phyloP scores from a whole-genome alignment of 2,329 filamentous ascomycete species.

The Verticillium albo-atrum region DNA sequence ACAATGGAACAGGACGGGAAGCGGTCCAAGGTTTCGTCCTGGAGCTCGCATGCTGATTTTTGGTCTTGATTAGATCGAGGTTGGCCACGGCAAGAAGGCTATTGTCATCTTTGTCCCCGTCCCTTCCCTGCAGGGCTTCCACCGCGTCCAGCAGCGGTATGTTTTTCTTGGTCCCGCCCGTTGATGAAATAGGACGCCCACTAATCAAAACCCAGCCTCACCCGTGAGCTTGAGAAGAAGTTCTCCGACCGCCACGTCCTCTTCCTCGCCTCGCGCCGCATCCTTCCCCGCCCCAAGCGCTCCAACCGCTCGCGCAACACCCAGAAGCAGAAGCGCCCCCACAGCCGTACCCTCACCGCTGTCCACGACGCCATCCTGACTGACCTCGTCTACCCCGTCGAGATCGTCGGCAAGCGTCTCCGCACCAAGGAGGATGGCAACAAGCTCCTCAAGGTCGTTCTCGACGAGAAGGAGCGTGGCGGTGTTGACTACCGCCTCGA shows the following conservation, averaged over 20 bases:
- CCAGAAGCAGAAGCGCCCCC: slow-evolving; percentile 98
- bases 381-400: slow-evolving; percentile 98
- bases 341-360: slow-evolving; percentile 94
- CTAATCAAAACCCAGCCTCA: slow-evolving; percentile 61
- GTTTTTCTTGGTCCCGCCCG: slow-evolving; percentile 25
- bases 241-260: slow-evolving; percentile 99
- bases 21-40: slow-evolving; percentile 67
- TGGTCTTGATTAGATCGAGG: slow-evolving; percentile 84
- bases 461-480: slow-evolving; percentile 99
- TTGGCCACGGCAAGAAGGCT: slow-evolving; percentile 99
- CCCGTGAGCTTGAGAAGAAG: slow-evolving; percentile 99
- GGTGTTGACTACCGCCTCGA: slow-evolving; percentile 99
- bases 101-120: slow-evolving; percentile 99
- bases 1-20: slow-evolving; percentile 66
- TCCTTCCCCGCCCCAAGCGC: slow-evolving; percentile 97
- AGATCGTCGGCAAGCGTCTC: slow-evolving; percentile 99
- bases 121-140: slow-evolving; percentile 96
- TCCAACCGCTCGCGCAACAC: slow-evolving; percentile 93
- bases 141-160: slow-evolving; percentile 99
- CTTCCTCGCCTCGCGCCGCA: slow-evolving; percentile 98
- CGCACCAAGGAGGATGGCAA: slow-evolving; percentile 98
- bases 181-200: neutral
- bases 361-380: slow-evolving; percentile 98
- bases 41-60: slow-evolving; percentile 73
- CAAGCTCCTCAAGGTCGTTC: slow-evolving; percentile 98